Evolutionary conservation across 495 filamentous ascomycete species (phyloP), one percentile per base, ranked within the genome.

Genomic region (Chaetomium tenue): DNA sequence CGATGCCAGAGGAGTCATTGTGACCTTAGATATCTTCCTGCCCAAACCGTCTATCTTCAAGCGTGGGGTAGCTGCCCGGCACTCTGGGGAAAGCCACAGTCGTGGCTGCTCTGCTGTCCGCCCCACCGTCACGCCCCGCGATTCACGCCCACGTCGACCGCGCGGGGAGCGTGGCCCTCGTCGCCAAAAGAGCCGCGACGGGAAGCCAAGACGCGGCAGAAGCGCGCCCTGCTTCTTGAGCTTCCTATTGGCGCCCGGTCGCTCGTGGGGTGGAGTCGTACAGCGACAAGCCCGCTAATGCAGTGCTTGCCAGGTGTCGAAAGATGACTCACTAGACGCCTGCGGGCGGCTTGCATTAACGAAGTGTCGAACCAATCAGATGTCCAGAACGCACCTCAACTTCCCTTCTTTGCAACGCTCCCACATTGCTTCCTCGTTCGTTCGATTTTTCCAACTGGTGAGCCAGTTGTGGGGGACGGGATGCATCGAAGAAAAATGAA

Each of bases 301-400:
- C 60, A 47, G 51, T n/a, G 51, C 52, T 11, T 56, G 60, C 72
- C 70, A 72, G 70, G 66, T 72, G 70, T 72, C 70, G 68, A 66
- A 68, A 68, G 65, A 66, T 71, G 68, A 75, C 63, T 74, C 69
- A 73, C 66, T 70, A 72, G 63, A 68, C 65, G 73, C 68, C 68
- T 66, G 63, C 66, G 70, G 65, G 66, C 67, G 66, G 61, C 58
- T 68, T 71, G 68, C 71, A 73, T 40, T 25, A 60, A 55, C 47
- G 11, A 58, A 42, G 33, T 66, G 58, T 53, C 48, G 40, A 28
- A 39, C 73, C 73, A 74, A 72, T 74, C 53, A 63, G 12, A 42
- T 12, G 2, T 15, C 53, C 25, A 42, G 40, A 63, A 63, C 33
- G 15, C 44, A 50, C 66, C 63, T 65, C 63, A 16, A 71, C 71